Evolutionary conservation across 202 grass and related monocot genomes (phyloP), one percentile per base, ranked within the genome.

Genomic region (Cymbopogon flexuosus): DNA sequence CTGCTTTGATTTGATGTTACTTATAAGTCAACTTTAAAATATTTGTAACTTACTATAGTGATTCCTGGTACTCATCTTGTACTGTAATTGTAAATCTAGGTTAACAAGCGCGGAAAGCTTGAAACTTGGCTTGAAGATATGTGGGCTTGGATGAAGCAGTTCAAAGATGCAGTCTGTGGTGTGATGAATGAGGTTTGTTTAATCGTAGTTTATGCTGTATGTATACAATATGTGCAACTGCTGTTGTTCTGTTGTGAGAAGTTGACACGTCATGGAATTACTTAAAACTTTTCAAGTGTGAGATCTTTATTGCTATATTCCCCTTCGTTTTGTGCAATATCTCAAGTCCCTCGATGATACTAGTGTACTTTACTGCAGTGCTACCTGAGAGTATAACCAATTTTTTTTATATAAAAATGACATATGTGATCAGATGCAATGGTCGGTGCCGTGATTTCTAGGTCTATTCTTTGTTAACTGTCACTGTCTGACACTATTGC

Each of bases 101-200:
- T 97, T 76, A 92, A 89, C 60, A 70, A 75, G 37, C 73, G 58
- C 67, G 92, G 92, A 79, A 94, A 81, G 82, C 79, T 97, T 79
- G 90, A 97, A 37, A 73, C 75, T 84, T 97, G 94, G 94, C 91
- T 97, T 75, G 88, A 97, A 88, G 90, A 92, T 61, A 82, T 89
- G 51, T 97, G 94, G 94, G 76, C 79, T 72, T 94, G 86, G 90
- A 92, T 92, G 88, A 76, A 94, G 52, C 88, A 91, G 67, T 93
- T 97, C 68, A 96, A 99, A 89, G 96, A 93, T 79, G 76, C 78
- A 79, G 79, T 96, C 36, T 34, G 68, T 73, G 79, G 73, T 85
- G 76, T 97, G 60, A 66, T 93, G 39, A 68, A 57, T 76, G 92
- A 94, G 94, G 94, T 88, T 89, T 72, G 86, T 81, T 65, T 37